Base-by-base conservation (phyloP, 2,329 filamentous ascomycete genomes). In the Phialophora tarda region DNA sequence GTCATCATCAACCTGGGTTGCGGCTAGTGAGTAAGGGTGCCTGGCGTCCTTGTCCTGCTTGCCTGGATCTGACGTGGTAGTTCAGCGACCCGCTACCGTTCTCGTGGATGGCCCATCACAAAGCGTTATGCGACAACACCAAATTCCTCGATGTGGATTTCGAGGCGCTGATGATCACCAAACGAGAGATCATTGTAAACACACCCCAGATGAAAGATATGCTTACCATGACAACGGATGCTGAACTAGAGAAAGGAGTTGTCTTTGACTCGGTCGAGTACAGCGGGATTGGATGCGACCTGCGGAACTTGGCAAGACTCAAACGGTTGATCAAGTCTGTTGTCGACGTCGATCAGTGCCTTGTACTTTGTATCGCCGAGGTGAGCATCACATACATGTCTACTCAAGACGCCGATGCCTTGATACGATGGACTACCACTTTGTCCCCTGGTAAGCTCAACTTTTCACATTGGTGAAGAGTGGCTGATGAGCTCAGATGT, bases 351-450 rank as follows among this genome's bases (percentile, higher is more conserved):
- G 75, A 83, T 1, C 80, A 85, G 7, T 87, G 85, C 65, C 82
- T 84, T 2, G 84, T 97, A 1, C 81, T 97, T 26, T 96, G 95
- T 73, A 85, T 93, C 28, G 93, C 93, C 0, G 94, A 98, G 78
- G 93, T 97, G 14, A 96, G 93, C 3, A 86, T 96, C 48, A 95
- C 92, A 0, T 96, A 96, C 73, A 96, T 97, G 91, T 88, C 92
- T 63, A 86, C 87, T 2, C 77, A 85, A 24, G 88, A 87, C 48
- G 88, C 92, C 5, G 89, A 97, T 79, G 82, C 84, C 17, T 82
- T 97, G 8, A 88, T 97, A 32, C 76, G 83, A 59, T 97, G 92
- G 92, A 89, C 91, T n/a, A 86, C 87, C 62, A 86, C 80, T 11
- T 81, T 96, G 58, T 84, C 87, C 12, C 82, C 90, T 77, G 86